A percentile compares a stretch with the other conserved stretches of the same genome.
phyloP scores from a whole-genome alignment of 768 basidiomycete genomes.

The Favolaschia claudopus region DNA sequence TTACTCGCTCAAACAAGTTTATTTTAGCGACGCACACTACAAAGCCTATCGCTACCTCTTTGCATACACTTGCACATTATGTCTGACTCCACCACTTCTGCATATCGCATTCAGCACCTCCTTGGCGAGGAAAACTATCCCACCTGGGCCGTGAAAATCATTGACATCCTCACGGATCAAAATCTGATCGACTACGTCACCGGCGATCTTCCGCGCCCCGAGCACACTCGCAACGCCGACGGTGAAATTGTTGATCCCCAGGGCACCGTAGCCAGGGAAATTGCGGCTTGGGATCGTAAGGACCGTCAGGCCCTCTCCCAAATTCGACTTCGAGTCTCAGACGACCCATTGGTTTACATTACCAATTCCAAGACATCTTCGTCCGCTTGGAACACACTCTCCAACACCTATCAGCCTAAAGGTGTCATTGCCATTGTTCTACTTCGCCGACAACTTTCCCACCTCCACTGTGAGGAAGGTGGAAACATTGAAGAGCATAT shows the following conservation, averaged over 20 bases:
- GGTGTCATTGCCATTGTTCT: conserved; percentile 37
- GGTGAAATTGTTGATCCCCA: conserved; percentile 1
- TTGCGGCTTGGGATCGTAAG: conserved; percentile 15
- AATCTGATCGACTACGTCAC: conserved; percentile 21
- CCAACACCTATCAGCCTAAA: conserved; percentile 35
- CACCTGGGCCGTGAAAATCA: conserved; percentile 28
- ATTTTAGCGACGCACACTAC: conserved; percentile 9
- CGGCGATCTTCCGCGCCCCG: not conserved
- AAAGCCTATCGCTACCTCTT: conserved; percentile 10
- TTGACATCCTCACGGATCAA: conserved; percentile 33
- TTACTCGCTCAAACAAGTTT: conserved; percentile 12
- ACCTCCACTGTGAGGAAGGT: conserved; percentile 36
- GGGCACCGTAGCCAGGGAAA: not conserved
- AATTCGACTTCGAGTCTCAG: conserved; percentile 32
- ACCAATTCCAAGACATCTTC: conserved; percentile 30
- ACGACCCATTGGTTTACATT: conserved; percentile 37
- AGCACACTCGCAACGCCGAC: not conserved
- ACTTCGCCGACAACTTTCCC: conserved; percentile 35
- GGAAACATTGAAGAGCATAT: conserved; percentile 43
- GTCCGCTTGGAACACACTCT: conserved; percentile 38
- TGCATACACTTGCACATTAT: conserved; percentile 15
- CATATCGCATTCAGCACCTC: conserved; percentile 29
- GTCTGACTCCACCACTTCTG: conserved; percentile 18
- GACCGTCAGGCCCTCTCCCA: conserved; percentile 39
- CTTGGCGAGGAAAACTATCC: conserved; percentile 26